These are phyloP conservation scores for Ascochyta lentis DNA, from an alignment of 2,329 filamentous ascomycete species.

Conservation along the genomic window DNA sequence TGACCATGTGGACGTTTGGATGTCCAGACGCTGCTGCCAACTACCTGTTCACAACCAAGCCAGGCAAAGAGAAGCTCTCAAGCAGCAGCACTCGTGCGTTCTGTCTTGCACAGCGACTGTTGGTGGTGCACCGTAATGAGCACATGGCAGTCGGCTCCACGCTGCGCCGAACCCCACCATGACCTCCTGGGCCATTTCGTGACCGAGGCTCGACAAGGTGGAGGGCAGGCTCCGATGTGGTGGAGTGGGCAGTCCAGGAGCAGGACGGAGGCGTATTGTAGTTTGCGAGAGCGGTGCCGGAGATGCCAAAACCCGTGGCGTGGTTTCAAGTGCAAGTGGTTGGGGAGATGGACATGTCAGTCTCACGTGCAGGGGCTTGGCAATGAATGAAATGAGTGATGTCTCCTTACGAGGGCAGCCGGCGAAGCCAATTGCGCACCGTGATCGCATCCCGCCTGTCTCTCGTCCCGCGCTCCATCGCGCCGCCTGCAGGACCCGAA, in stretches of 20 bases:
- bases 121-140: not conserved
- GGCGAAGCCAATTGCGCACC: conserved; percentile 8
- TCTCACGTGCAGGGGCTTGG: not conserved
- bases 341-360: not conserved
- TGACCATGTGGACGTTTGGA: not conserved
- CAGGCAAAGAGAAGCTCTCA: no score
- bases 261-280: no score
- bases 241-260: no score
- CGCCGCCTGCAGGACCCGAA: conserved; percentile 11
- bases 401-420: conserved; percentile 3
- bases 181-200: not conserved
- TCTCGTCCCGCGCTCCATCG: conserved; percentile 14
- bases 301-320: not conserved
- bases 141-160: conserved; percentile 7
- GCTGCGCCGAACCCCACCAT: not conserved
- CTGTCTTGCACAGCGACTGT: not conserved
- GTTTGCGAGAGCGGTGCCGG: no score
- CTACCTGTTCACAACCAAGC: no score
- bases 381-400: not conserved
- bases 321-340: conserved; percentile 1
- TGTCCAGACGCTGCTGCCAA: no score
- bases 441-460: not conserved
- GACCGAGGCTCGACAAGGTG: no score
- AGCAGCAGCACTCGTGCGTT: not conserved
- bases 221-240: no score